Evolutionary conservation across 371 early-diverging fungal genomes (phyloP).

Genomic region (Conidiobolus incongruus): DNA sequence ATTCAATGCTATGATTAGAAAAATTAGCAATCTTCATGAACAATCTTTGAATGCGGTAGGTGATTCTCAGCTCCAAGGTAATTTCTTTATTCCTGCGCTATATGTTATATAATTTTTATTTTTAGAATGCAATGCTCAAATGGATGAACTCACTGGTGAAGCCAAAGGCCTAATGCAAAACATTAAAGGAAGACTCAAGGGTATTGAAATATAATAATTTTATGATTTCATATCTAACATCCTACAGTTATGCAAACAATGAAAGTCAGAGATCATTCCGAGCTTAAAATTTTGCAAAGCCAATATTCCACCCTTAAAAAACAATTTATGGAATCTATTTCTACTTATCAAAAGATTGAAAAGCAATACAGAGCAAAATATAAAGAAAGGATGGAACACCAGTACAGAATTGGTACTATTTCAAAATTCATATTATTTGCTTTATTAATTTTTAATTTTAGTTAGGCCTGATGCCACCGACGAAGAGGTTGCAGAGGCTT

Average conservation of each 20-base stretch:
- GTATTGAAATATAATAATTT: background rate
- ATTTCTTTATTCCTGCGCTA: background rate
- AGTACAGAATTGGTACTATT: constrained; percentile 51
- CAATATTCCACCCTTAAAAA: constrained; percentile 15
- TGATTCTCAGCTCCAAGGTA: constrained; percentile 1
- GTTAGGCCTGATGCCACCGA: constrained; percentile 66
- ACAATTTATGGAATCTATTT: constrained; percentile 60
- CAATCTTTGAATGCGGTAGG: background rate
- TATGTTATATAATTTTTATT: background rate
- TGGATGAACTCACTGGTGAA: background rate
- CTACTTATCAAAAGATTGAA: constrained; percentile 58
- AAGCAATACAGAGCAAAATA: constrained; percentile 58
- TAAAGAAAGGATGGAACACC: constrained; percentile 62
- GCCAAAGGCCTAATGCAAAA: background rate
- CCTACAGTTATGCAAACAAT: background rate
- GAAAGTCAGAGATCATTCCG: background rate
- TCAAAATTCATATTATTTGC: background rate
- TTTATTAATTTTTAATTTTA: constrained; percentile 5
- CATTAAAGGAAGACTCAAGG: background rate
- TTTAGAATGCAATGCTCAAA: background rate
- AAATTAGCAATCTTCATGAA: background rate
- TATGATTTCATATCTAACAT: background rate
- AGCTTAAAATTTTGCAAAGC: background rate
- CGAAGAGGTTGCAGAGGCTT: constrained; percentile 55
- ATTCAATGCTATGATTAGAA: background rate